A percentile compares a stretch with the other conserved stretches of the same genome.
These are phyloP conservation scores for Lipomyces mesembrius DNA, from an alignment of 805 yeast genomes.

Conservation along the genomic window DNA sequence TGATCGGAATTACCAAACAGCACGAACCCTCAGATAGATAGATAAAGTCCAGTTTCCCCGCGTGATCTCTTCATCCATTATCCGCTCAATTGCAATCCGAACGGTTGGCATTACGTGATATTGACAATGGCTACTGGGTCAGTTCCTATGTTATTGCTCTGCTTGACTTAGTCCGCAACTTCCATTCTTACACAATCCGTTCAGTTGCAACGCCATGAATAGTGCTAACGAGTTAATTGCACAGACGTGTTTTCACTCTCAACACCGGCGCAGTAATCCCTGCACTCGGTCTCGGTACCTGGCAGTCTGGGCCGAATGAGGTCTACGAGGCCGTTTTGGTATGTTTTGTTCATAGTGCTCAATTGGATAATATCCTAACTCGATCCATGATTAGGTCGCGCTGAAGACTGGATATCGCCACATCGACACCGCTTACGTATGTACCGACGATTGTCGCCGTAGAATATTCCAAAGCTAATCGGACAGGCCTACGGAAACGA, in stretches of 20 bases:
- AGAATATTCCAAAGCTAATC: too few relatives aligned
- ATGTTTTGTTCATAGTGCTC: too few relatives aligned
- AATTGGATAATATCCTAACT: too few relatives aligned
- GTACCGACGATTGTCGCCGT: too few relatives aligned
- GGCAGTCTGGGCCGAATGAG: constrained; percentile 61
- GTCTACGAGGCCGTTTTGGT: constrained; percentile 58
- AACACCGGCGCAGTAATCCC: constrained; percentile 72
- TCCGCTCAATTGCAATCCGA: too few relatives aligned
- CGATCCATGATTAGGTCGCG: constrained; percentile 42
- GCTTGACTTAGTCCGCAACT: too few relatives aligned
- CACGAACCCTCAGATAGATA: too few relatives aligned
- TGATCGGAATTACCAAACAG: too few relatives aligned
- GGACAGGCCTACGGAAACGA: constrained; percentile 60
- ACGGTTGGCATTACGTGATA: not conserved
- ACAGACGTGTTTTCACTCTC: constrained; percentile 45
- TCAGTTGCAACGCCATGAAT: not conserved
- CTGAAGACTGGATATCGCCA: constrained; percentile 70
- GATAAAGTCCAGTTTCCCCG: too few relatives aligned
- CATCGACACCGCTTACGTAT: constrained; percentile 68
- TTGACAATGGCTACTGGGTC: constrained; percentile 31
- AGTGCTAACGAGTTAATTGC: not conserved
- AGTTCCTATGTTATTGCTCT: not conserved
- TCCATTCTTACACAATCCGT: too few relatives aligned
- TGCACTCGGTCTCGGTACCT: constrained; percentile 74
- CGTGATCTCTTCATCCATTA: too few relatives aligned